Conservation (phyloP, 2,329 filamentous ascomycete genomes). For the Fusarium sp. region DNA sequence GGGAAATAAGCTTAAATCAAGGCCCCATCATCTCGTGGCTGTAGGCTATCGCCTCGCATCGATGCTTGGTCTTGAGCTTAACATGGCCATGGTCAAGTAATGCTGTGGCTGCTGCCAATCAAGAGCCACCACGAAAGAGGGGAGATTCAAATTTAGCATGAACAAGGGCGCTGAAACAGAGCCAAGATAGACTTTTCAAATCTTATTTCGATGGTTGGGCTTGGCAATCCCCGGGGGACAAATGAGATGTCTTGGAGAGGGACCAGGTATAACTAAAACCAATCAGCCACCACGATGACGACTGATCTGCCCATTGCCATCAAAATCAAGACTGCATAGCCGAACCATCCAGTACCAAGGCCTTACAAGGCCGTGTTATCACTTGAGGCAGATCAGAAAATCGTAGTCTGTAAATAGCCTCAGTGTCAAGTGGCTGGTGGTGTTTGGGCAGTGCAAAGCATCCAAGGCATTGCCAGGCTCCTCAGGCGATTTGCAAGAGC, state of each 20-base stretch:
- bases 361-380: not conserved
- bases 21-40: not conserved
- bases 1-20: slow-evolving; percentile 16
- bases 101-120: slow-evolving; percentile 14
- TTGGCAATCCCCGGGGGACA: slow-evolving; percentile 18
- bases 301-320: not conserved
- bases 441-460: slow-evolving; percentile 6
- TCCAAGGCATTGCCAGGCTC: not conserved
- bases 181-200: slow-evolving; percentile 3
- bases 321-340: too few species aligned
- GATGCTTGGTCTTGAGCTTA: slow-evolving; percentile 24
- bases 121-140: slow-evolving; percentile 5
- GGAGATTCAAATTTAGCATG: slow-evolving; percentile 19
- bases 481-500: slow-evolving; percentile 7
- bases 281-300: slow-evolving; percentile 41
- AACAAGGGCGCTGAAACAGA: slow-evolving; percentile 1
- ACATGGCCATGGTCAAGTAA: slow-evolving; percentile 4
- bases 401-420: not conserved
- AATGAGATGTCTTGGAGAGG: slow-evolving; percentile 1
- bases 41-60: not conserved
- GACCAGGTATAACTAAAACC: slow-evolving; percentile 15
- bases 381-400: not conserved
- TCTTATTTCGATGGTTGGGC: slow-evolving; percentile 5
- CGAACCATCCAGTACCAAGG: not conserved
- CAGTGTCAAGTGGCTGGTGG: slow-evolving; percentile 8